Conservation (phyloP, 805 yeast genomes). For the Saturnispora sanitii region DNA sequence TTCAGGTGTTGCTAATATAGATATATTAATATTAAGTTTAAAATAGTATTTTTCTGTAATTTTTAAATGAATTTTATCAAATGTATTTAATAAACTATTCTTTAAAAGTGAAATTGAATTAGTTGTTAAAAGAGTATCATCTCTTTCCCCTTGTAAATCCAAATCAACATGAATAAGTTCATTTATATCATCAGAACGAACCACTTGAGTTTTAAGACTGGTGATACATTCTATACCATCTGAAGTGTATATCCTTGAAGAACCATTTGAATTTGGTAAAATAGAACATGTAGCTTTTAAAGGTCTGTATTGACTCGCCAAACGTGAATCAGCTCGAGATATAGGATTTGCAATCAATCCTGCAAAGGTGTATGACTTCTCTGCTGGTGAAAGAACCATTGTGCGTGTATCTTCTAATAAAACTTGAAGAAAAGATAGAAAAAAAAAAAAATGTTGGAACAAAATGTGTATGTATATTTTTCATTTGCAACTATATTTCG, state of each 20-base stretch:
- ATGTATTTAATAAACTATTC: conserved; percentile 39
- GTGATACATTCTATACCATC: conserved; percentile 94
- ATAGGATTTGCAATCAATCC: conserved; percentile 55
- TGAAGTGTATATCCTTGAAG: conserved; percentile 72
- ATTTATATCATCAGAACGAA: conserved; percentile 29
- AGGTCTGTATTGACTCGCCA: conserved; percentile 68
- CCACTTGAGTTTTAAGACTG: conserved; percentile 81
- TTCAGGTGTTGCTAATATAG: conserved; percentile 55
- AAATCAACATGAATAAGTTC: conserved; percentile 66
- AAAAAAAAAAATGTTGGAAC: too few relatives aligned
- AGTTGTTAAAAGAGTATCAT: conserved; percentile 61
- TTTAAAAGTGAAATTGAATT: conserved; percentile 55
- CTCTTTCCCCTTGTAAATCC: conserved; percentile 71
- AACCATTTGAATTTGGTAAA: conserved; percentile 84
- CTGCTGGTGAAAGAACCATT: conserved; percentile 70
- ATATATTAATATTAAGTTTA: conserved; percentile 69
- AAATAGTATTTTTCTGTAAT: conserved; percentile 69
- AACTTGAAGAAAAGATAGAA: too few relatives aligned
- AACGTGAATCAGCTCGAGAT: conserved; percentile 76
- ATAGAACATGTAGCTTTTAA: conserved; percentile 73
- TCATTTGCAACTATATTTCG: too few relatives aligned
- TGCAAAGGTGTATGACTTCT: conserved; percentile 64
- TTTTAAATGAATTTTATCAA: conserved; percentile 43
- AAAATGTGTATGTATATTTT: too few relatives aligned
- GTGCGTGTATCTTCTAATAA: neutral